phyloP scores from a whole-genome alignment of 2,329 filamentous ascomycete species.

The Aspergillus sp. region DNA sequence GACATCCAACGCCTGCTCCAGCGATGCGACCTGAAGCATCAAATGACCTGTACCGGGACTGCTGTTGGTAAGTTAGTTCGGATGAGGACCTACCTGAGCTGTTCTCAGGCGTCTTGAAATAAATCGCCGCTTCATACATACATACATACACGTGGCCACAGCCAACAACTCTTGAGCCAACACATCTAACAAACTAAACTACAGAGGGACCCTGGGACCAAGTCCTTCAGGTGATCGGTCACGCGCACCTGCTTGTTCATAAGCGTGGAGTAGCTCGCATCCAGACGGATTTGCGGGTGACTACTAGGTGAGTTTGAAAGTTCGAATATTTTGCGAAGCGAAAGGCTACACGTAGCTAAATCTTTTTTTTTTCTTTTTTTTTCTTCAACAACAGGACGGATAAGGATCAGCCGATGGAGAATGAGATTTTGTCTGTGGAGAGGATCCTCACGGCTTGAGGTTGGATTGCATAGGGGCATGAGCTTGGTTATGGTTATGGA shows the following conservation, averaged over 20 bases:
- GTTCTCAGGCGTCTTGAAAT: background rate
- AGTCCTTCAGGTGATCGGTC: constrained; percentile 74
- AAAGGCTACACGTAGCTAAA: background rate
- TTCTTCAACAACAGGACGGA: constrained; percentile 60
- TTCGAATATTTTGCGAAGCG: background rate
- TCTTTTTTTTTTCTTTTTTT: background rate
- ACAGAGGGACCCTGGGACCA: constrained; percentile 84
- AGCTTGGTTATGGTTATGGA: background rate
- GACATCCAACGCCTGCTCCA: constrained; percentile 78
- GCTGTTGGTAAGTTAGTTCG: constrained; percentile 65
- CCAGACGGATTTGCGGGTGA: constrained; percentile 80
- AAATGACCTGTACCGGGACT: constrained; percentile 86
- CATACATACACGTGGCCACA: too few relatives aligned
- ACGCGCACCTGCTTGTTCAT: constrained; percentile 74
- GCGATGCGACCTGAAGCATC: constrained; percentile 72
- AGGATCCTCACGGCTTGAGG: constrained; percentile 40
- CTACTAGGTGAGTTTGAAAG: constrained; percentile 59
- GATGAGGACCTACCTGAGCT: too few relatives aligned
- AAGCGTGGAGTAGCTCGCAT: constrained; percentile 71
- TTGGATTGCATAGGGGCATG: background rate
- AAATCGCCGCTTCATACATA: too few relatives aligned
- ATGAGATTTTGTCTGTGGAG: constrained; percentile 66
- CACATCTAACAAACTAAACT: background rate
- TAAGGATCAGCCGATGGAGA: constrained; percentile 72
- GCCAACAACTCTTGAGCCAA: too few relatives aligned